These are phyloP conservation scores for Colletotrichum higginsianum DNA, from an alignment of 2,329 filamentous ascomycete genomes.

Conservation along the genomic window DNA sequence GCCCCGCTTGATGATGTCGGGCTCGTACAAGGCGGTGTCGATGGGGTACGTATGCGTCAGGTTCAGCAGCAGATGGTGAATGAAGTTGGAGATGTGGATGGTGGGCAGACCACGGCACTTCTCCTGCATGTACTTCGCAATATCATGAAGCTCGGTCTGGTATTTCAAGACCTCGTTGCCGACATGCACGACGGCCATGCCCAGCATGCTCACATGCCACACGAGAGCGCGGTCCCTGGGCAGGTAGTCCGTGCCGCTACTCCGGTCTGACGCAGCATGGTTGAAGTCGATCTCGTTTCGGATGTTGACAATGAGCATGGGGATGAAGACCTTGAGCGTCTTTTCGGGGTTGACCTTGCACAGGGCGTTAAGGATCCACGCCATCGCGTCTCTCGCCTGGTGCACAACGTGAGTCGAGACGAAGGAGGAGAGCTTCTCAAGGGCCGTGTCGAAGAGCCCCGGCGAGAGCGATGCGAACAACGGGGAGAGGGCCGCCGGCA, in stretches of 20 bases:
- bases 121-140: conserved; percentile 96
- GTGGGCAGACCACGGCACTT: conserved; percentile 95
- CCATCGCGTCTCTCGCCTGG: conserved; percentile 97
- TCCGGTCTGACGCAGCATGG: conserved; percentile 93
- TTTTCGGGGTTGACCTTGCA: conserved; percentile 97
- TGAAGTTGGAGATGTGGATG: conserved; percentile 96
- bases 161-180: conserved; percentile 91
- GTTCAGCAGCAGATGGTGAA: conserved; percentile 95
- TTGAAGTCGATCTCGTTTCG: conserved; percentile 98
- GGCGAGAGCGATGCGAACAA: conserved; percentile 92
- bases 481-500: conserved; percentile 92
- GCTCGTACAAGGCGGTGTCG: conserved; percentile 90
- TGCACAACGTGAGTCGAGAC: conserved; percentile 96
- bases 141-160: conserved; percentile 89
- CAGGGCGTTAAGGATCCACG: conserved; percentile 96
- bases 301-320: conserved; percentile 91
- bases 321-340: conserved; percentile 90
- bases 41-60: conserved; percentile 94
- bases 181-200: conserved; percentile 98
- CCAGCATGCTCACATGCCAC: conserved; percentile 97
- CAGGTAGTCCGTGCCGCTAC: conserved; percentile 92
- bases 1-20: conserved; percentile 78
- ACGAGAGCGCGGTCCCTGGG: conserved; percentile 93
- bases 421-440: conserved; percentile 94
- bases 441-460: conserved; percentile 90